Evolutionary conservation across 352 stramenopile genomes (phyloP).

Genomic region (Lagenidium giganteum): DNA sequence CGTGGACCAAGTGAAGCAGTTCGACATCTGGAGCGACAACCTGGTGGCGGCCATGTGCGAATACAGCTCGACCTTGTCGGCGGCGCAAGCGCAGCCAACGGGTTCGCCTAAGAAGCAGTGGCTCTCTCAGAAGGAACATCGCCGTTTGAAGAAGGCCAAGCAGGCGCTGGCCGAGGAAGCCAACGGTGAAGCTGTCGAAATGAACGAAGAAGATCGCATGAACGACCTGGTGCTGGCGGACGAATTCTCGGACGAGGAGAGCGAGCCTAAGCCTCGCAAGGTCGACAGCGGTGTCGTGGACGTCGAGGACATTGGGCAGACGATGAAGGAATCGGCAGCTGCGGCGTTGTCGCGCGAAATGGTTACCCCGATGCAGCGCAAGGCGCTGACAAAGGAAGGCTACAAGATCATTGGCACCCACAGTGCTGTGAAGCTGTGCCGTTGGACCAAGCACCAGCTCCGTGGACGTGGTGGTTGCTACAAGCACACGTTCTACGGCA

Average conservation of each 20-base stretch:
- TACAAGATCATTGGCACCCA: slow-evolving; percentile 99
- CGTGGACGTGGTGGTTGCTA: slow-evolving; percentile 96
- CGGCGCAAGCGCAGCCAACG: slow-evolving; percentile 11
- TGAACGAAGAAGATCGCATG: slow-evolving; percentile 82
- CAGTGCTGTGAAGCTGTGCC: slow-evolving; percentile 97
- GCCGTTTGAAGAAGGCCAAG: slow-evolving; percentile 77
- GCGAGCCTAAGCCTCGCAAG: slow-evolving; percentile 9
- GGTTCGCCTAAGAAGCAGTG: slow-evolving; percentile 27
- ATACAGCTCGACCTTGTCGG: slow-evolving; percentile 41
- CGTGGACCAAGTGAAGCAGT: slow-evolving; percentile 77
- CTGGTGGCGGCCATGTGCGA: slow-evolving; percentile 76
- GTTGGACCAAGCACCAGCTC: slow-evolving; percentile 99
- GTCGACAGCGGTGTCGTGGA: slow-evolving; percentile 57
- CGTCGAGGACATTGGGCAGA: slow-evolving; percentile 83
- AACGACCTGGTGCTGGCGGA: slow-evolving; percentile 77
- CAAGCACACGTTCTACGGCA: slow-evolving; percentile 99
- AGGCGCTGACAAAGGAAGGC: slow-evolving; percentile 95
- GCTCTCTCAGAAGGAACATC: slow-evolving; percentile 82
- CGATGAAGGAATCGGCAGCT: slow-evolving; percentile 81
- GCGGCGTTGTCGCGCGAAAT: slow-evolving; percentile 85
- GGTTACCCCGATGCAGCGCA: slow-evolving; percentile 93
- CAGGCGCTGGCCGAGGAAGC: slow-evolving; percentile 42
- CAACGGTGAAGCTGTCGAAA: slow-evolving; percentile 50
- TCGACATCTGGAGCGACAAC: slow-evolving; percentile 79
- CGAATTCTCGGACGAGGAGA: slow-evolving; percentile 62